These are phyloP conservation scores for Diddensiella santjacobensis DNA, from an alignment of 805 yeast species.

Conservation along the genomic window DNA sequence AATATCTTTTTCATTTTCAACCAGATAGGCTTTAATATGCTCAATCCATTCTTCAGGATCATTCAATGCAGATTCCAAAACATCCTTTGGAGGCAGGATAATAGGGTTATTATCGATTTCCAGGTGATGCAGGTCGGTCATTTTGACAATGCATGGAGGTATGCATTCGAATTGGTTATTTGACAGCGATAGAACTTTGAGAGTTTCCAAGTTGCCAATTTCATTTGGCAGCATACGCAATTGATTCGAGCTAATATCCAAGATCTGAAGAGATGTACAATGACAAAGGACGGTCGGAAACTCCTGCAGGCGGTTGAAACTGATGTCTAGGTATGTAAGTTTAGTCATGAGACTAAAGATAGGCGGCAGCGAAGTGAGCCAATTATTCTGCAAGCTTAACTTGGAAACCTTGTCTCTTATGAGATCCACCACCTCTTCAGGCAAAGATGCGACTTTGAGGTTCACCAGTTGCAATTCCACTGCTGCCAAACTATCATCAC, in stretches of 20 bases:
- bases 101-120: conserved; percentile 64
- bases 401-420: conserved; percentile 42
- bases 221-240: conserved; percentile 46
- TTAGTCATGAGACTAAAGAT: conserved; percentile 40
- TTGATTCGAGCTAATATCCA: conserved; percentile 60
- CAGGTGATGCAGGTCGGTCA: conserved; percentile 51
- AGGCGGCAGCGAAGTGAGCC: conserved; percentile 45
- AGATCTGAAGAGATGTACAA: conserved; percentile 50
- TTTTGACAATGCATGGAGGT: conserved; percentile 49
- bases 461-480: conserved; percentile 40
- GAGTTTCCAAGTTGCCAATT: conserved; percentile 38
- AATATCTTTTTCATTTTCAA: conserved; percentile 28
- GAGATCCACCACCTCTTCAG: conserved; percentile 38
- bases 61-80: conserved; percentile 37
- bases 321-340: conserved; percentile 61
- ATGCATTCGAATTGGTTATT: conserved; percentile 54
- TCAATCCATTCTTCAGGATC: conserved; percentile 46
- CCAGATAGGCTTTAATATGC: conserved; percentile 39
- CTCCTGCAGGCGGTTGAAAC: conserved; percentile 50
- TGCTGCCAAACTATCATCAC: conserved; percentile 8
- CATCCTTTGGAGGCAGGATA: conserved; percentile 43
- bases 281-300: conserved; percentile 45
- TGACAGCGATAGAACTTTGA: conserved; percentile 59
- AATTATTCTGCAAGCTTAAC: conserved; percentile 53
- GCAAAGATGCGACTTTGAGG: conserved; percentile 38